Percentiles rank a stretch among this genome's conserved stretches.
phyloP scores from a whole-genome alignment of 495 filamentous ascomycete species.

The Tuber melanosporum region DNA sequence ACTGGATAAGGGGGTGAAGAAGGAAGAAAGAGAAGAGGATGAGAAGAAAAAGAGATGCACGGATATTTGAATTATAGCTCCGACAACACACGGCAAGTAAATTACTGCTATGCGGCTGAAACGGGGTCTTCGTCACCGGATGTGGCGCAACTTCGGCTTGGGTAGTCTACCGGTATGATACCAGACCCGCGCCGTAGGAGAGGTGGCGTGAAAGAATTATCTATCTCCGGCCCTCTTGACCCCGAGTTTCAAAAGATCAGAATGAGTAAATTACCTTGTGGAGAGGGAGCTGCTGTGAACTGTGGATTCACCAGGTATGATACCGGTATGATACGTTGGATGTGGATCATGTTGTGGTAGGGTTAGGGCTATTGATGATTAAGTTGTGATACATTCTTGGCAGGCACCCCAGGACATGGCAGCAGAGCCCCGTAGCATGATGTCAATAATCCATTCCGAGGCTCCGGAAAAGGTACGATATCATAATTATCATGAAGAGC shows the following conservation, averaged over 20 bases:
- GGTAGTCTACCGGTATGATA: neutral
- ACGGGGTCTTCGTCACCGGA: neutral
- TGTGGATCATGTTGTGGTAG: neutral
- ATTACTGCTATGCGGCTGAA: neutral
- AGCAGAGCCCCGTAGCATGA: no score
- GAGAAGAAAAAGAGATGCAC: neutral
- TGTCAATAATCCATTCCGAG: no score
- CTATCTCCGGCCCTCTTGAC: neutral
- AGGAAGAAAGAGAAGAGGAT: conserved; percentile 5
- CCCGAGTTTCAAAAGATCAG: neutral
- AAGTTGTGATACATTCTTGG: no score
- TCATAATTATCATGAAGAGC: no score
- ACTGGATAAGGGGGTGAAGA: neutral
- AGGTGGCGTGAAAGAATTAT: neutral
- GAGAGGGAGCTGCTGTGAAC: neutral
- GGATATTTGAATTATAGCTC: neutral
- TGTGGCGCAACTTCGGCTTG: neutral
- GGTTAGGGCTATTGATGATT: neutral
- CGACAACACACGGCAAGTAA: neutral
- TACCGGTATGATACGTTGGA: no score
- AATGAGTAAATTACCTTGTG: neutral
- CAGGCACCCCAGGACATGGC: no score
- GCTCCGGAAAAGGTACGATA: no score
- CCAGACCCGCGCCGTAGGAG: neutral
- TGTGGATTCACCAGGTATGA: neutral